Conservation (phyloP, 2,329 filamentous ascomycete species). For the Phaeophleospora eucalypticola region DNA sequence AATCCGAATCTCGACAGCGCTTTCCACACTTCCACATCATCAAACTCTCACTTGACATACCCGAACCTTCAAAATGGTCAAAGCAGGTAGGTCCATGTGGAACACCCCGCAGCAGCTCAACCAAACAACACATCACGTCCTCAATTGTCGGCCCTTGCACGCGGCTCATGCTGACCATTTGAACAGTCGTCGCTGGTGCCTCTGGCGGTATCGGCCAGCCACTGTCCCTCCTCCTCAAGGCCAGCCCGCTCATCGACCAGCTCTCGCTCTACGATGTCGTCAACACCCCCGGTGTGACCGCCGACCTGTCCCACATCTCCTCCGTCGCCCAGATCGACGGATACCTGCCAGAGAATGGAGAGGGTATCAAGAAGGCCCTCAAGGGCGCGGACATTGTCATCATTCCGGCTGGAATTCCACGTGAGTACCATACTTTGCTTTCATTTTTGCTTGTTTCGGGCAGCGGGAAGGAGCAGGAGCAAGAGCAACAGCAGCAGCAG, state of each 20-base stretch:
- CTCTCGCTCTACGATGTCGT: constrained; percentile 98
- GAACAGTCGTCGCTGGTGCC: constrained; percentile 78
- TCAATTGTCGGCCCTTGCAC: background rate
- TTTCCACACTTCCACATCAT: constrained; percentile 2
- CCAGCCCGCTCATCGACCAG: constrained; percentile 80
- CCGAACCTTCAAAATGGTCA: constrained; percentile 25
- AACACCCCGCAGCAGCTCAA: constrained; percentile 7
- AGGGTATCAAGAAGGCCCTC: constrained; percentile 80
- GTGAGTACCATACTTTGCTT: constrained; percentile 45
- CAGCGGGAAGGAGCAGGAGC: constrained; percentile 1
- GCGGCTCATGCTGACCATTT: background rate
- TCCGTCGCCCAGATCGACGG: constrained; percentile 81
- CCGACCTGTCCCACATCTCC: constrained; percentile 96
- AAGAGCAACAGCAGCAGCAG: constrained; percentile 1
- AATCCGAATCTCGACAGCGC: background rate
- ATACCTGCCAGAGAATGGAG: constrained; percentile 72
- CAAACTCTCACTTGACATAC: constrained; percentile 7
- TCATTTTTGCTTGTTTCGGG: constrained; percentile 2
- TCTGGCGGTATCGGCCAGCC: constrained; percentile 99
- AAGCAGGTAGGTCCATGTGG: constrained; percentile 21
- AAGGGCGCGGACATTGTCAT: constrained; percentile 93
- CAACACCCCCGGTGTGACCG: constrained; percentile 93
- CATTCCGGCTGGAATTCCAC: constrained; percentile 96
- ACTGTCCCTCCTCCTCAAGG: constrained; percentile 93
- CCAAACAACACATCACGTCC: constrained; percentile 3